These are phyloP conservation scores for Tilletia caries DNA, from an alignment of 1,284 basidiomycete genomes.

Conservation along the genomic window DNA sequence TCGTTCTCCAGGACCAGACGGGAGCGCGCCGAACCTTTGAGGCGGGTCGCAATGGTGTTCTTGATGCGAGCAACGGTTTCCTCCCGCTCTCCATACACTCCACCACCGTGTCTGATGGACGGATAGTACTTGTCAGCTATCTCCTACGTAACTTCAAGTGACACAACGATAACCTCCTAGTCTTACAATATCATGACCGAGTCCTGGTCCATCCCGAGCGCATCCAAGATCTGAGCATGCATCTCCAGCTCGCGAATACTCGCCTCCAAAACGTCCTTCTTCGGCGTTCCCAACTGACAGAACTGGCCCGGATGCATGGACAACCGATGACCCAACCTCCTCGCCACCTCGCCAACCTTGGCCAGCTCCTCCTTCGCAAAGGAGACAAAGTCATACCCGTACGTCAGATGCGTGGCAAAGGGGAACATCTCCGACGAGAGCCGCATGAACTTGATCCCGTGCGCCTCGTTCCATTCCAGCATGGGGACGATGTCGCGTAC, in stretches of 20 bases:
- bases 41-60: slow-evolving; percentile 63
- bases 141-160: too few species aligned
- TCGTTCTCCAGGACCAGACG: slow-evolving; percentile 86
- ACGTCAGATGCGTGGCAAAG: slow-evolving; percentile 74
- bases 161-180: too few species aligned
- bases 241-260: slow-evolving; percentile 76
- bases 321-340: slow-evolving; percentile 71
- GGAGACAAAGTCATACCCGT: slow-evolving; percentile 71
- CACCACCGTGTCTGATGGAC: slow-evolving; percentile 57
- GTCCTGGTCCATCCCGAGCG: slow-evolving; percentile 72
- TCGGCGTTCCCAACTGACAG: slow-evolving; percentile 77
- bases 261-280: slow-evolving; percentile 67
- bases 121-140: too few species aligned
- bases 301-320: slow-evolving; percentile 81
- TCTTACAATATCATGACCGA: slow-evolving; percentile 70
- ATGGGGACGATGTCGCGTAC: slow-evolving; percentile 63
- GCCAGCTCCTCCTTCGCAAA: slow-evolving; percentile 64
- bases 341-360: slow-evolving; percentile 69
- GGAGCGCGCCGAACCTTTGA: slow-evolving; percentile 66
- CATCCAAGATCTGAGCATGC: slow-evolving; percentile 78
- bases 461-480: slow-evolving; percentile 58
- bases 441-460: slow-evolving; percentile 49
- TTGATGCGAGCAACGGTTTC: slow-evolving; percentile 71
- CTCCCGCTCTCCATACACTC: slow-evolving; percentile 74
- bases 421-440: slow-evolving; percentile 72